Evolutionary conservation across 345 rosid genomes (phyloP).

Genomic region (Sapria himalayana): DNA sequence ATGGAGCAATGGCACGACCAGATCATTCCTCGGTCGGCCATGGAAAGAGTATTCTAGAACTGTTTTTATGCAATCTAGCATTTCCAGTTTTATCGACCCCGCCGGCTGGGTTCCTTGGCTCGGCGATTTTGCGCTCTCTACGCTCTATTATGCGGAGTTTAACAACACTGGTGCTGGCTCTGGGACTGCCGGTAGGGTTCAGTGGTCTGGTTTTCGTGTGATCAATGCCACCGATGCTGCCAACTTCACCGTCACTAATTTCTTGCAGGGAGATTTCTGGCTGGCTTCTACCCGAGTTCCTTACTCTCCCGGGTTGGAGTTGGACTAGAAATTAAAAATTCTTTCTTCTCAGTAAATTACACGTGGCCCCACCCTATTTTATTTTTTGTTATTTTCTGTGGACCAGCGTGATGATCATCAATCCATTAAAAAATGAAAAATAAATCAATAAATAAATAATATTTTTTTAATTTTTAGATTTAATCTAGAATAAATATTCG

Average conservation of each 20-base stretch:
- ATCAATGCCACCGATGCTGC: conserved; percentile 11
- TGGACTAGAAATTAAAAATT: too few relatives aligned
- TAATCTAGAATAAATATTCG: too few relatives aligned
- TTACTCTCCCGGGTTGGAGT: conserved; percentile 9
- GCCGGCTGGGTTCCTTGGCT: conserved; percentile 15
- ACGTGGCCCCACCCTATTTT: too few relatives aligned
- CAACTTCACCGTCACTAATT: conserved; percentile 10
- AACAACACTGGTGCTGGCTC: conserved; percentile 15
- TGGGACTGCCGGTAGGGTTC: conserved; percentile 10
- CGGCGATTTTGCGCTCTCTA: conserved; percentile 10
- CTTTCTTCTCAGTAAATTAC: too few relatives aligned
- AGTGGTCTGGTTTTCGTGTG: conserved; percentile 40
- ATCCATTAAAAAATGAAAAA: too few relatives aligned
- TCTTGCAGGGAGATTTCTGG: conserved; percentile 12
- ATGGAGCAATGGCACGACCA: conserved; percentile 5
- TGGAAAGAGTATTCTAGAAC: conserved; percentile 23
- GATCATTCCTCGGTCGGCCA: conserved; percentile 14
- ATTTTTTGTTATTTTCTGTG: too few relatives aligned
- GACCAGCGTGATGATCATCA: too few relatives aligned
- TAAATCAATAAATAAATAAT: too few relatives aligned
- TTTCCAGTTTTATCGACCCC: conserved; percentile 11
- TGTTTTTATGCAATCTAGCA: conserved; percentile 14
- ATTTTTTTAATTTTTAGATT: too few relatives aligned
- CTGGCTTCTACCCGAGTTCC: conserved; percentile 16
- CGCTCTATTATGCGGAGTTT: conserved; percentile 18